A percentile compares a stretch with the other conserved stretches of the same genome.
Evolutionary conservation across 805 yeast genomes (phyloP).

Genomic region (Cyberlindnera americana): DNA sequence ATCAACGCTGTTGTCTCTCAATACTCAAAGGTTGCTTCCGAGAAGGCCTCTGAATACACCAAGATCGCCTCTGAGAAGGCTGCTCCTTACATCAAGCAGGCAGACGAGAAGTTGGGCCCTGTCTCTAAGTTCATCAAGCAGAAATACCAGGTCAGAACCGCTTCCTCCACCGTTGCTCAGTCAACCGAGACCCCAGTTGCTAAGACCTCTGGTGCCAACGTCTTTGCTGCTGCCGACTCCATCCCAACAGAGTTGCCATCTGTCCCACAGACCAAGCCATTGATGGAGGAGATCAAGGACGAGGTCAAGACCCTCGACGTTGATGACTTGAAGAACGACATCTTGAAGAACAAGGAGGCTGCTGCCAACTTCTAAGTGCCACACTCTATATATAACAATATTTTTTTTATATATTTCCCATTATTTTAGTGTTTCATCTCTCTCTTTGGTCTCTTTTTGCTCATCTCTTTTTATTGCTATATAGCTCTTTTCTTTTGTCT

Average conservation of each 20-base stretch:
- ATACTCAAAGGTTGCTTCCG: constrained; percentile 43
- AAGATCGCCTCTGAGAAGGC: constrained; percentile 52
- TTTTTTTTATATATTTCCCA: background rate
- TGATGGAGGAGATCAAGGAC: constrained; percentile 19
- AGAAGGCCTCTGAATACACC: constrained; percentile 43
- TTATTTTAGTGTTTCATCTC: no score
- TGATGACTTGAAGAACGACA: constrained; percentile 32
- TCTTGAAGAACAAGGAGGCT: constrained; percentile 29
- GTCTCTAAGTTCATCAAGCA: constrained; percentile 56
- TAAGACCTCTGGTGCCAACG: constrained; percentile 18
- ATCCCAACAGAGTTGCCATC: constrained; percentile 29
- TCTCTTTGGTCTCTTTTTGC: background rate
- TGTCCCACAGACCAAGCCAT: constrained; percentile 31
- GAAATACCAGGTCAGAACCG: constrained; percentile 58
- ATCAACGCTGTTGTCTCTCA: constrained; percentile 62
- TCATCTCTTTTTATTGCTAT: background rate
- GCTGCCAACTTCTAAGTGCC: constrained; percentile 20
- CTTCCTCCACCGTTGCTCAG: constrained; percentile 57
- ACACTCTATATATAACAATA: no score
- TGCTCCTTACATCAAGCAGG: constrained; percentile 55
- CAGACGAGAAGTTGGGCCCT: constrained; percentile 62
- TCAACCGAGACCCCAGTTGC: constrained; percentile 17
- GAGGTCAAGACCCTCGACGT: constrained; percentile 21
- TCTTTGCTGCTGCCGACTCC: constrained; percentile 4
- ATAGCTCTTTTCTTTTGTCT: no score